These are phyloP conservation scores for Tylopilus sp. DNA, from an alignment of 1,284 basidiomycete genomes.

Conservation along the genomic window DNA sequence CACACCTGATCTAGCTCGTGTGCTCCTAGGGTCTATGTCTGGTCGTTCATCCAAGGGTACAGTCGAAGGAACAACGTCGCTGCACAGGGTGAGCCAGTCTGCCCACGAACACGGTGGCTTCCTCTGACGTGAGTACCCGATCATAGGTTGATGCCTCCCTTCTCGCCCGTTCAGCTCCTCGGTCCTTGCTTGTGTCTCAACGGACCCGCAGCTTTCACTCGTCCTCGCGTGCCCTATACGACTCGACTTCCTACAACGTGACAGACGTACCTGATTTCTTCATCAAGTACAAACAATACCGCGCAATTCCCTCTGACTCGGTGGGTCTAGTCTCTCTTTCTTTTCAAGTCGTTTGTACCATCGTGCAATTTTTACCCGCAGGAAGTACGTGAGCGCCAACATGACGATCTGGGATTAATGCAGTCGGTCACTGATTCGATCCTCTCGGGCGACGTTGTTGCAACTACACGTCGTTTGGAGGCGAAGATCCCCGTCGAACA, in stretches of 20 bases:
- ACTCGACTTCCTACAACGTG: constrained; percentile 30
- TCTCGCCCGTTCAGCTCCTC: not conserved
- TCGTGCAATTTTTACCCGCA: not conserved
- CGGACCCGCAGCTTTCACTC: constrained; percentile 31
- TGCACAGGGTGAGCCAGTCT: not conserved
- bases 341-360: not conserved
- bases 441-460: constrained; percentile 27
- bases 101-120: no score
- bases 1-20: not conserved
- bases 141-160: not conserved
- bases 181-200: not conserved
- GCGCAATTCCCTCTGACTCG: not conserved
- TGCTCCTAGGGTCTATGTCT: not conserved
- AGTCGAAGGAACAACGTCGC: not conserved
- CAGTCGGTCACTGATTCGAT: constrained; percentile 23
- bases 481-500: constrained; percentile 32
- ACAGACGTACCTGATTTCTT: constrained; percentile 31
- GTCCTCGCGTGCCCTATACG: constrained; percentile 18
- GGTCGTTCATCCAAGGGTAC: not conserved
- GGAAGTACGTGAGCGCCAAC: not conserved
- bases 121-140: not conserved
- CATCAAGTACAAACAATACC: constrained; percentile 26
- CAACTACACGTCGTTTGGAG: constrained; percentile 26
- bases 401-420: constrained; percentile 24
- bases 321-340: constrained; percentile 8